Evolutionary conservation across 768 basidiomycete species (phyloP).

Genomic region (Candolleomyces eurysporus): DNA sequence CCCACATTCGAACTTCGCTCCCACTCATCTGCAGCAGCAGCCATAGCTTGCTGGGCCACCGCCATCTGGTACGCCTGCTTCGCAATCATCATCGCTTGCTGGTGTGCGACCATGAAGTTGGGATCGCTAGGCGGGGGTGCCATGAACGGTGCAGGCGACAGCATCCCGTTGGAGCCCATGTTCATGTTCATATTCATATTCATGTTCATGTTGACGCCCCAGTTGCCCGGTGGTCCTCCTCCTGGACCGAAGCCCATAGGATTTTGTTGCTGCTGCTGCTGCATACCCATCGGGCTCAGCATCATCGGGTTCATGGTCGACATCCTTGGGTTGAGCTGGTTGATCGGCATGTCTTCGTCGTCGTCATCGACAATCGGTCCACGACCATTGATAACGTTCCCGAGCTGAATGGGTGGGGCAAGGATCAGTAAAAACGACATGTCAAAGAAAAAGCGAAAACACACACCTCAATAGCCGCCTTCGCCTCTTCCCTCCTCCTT

Average conservation of each 20-base stretch:
- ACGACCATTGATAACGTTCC: slow-evolving; percentile 83
- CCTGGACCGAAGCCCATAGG: slow-evolving; percentile 18
- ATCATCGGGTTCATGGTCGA: slow-evolving; percentile 46
- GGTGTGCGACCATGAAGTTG: slow-evolving; percentile 68
- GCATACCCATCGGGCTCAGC: slow-evolving; percentile 33
- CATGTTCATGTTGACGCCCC: slow-evolving; percentile 23
- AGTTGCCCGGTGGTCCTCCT: slow-evolving; percentile 14
- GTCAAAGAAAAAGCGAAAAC: slow-evolving; percentile 9
- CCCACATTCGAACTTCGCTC: slow-evolving; percentile 70
- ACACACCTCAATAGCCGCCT: slow-evolving; percentile 83
- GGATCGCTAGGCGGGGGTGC: slow-evolving; percentile 48
- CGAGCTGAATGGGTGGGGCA: slow-evolving; percentile 49
- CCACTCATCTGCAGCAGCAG: slow-evolving; percentile 88
- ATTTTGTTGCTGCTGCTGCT: slow-evolving; percentile 28
- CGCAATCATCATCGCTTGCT: slow-evolving; percentile 82
- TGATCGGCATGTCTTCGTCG: slow-evolving; percentile 49
- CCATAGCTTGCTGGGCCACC: slow-evolving; percentile 88
- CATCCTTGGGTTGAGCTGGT: slow-evolving; percentile 42
- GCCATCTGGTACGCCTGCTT: slow-evolving; percentile 91
- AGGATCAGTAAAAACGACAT: slow-evolving; percentile 10
- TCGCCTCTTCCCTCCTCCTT: slow-evolving; percentile 78
- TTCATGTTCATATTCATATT: slow-evolving; percentile 23
- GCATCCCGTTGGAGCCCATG: slow-evolving; percentile 28
- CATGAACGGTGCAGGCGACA: slow-evolving; percentile 44
- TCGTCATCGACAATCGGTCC: slow-evolving; percentile 59